Conservation (phyloP, 78 protist species). For the Dictyostelium firmibasis region DNA sequence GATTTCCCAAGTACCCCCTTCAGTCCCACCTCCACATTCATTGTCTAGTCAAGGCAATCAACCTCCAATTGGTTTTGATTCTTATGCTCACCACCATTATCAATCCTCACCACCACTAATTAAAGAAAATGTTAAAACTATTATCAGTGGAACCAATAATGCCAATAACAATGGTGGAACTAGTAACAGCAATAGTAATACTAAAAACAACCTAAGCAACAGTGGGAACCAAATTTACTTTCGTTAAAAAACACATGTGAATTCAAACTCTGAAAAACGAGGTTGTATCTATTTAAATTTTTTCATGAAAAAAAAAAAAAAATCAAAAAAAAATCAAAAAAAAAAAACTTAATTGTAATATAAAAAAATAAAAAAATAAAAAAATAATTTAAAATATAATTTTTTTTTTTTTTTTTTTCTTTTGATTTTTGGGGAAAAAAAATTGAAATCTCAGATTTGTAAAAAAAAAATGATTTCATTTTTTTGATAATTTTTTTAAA, state of each 20-base stretch:
- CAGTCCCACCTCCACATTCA: background rate
- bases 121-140: background rate
- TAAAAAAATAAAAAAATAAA: background rate
- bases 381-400: too few relatives aligned
- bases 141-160: background rate
- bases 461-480: too few relatives aligned
- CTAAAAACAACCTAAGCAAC: background rate
- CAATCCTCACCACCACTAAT: background rate
- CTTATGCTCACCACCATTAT: background rate
- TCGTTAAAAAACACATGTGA: background rate
- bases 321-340: background rate
- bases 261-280: background rate
- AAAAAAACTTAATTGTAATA: background rate
- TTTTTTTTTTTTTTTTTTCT: too few relatives aligned
- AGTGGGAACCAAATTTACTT: background rate
- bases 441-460: too few relatives aligned
- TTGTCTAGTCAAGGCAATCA: background rate
- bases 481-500: too few relatives aligned
- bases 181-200: background rate
- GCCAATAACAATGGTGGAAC: background rate
- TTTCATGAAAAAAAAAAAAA: background rate
- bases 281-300: background rate
- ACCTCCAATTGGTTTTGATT: background rate
- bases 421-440: too few relatives aligned
- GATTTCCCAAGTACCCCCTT: background rate